phyloP scores from a whole-genome alignment of 2,329 filamentous ascomycete genomes.

The Cryphonectria parasitica region DNA sequence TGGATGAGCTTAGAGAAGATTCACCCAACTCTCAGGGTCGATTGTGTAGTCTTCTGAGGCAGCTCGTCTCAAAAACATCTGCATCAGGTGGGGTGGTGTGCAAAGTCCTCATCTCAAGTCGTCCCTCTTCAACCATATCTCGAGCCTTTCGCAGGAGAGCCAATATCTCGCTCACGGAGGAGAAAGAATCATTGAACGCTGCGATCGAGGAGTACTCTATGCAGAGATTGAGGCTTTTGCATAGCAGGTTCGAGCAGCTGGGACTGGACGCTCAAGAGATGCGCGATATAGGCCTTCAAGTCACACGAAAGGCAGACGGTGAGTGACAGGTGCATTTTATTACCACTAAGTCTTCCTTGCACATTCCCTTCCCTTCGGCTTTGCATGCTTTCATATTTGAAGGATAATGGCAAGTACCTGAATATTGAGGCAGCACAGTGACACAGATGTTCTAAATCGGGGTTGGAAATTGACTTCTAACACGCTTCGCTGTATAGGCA shows the following conservation, averaged over 20 bases:
- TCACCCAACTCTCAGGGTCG: constrained; percentile 28
- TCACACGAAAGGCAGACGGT: constrained; percentile 37
- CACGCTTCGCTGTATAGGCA: constrained; percentile 33
- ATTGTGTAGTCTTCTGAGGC: constrained; percentile 30
- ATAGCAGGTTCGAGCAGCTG: constrained; percentile 29
- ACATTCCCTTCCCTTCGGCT: neutral
- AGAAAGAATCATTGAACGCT: constrained; percentile 30
- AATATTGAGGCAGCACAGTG: no score
- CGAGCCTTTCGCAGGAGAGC: constrained; percentile 29
- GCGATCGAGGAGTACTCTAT: constrained; percentile 34
- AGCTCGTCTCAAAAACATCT: constrained; percentile 19
- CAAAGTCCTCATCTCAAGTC: constrained; percentile 38
- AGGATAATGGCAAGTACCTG: neutral
- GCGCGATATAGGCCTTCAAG: constrained; percentile 26
- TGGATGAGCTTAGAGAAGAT: constrained; percentile 33
- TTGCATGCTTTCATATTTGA: neutral
- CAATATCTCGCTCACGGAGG: constrained; percentile 35
- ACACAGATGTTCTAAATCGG: neutral
- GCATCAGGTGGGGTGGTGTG: constrained; percentile 19
- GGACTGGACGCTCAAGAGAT: constrained; percentile 28
- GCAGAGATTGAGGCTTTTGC: constrained; percentile 24
- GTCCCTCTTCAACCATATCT: constrained; percentile 25
- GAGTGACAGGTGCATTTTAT: constrained; percentile 6
- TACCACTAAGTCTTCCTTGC: neutral
- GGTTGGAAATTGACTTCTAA: neutral